Base-by-base conservation (phyloP, 306 rosid species). In the Coriaria nepalensis region DNA sequence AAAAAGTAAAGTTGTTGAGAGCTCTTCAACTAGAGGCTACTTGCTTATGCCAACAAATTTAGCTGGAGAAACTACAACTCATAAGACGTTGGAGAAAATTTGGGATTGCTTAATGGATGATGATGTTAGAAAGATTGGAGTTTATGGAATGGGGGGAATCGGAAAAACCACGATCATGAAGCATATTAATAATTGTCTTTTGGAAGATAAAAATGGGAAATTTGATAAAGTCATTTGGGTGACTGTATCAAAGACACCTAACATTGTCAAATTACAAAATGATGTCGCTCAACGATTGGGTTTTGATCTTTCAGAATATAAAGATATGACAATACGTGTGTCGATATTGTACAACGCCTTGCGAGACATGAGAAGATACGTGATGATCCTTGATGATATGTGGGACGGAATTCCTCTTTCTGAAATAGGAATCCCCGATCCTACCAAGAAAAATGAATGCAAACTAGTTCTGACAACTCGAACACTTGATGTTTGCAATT, bases 141-240 rank as follows among this genome's bases (percentile, higher is more conserved):
- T 61, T 6, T 44, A 32, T 13, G 52, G 66, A 5, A 66, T 59
- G 61, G 53, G 63, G 5, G 71, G 71, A 6, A 37, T 48, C 0
- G 66, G 71, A 4, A 66, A 66, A 37, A 63, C 62, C 0, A 63
- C 68, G 7, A 13, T 38, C 8, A 49, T 63, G 50, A 36, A 52
- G 32, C 45, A 55, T 33, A 41, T 63, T 12, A 37, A 40, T 45
- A 43, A 55, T 35, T 9, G 7, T 5, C 36, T 48, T 10, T 7
- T 37, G 15, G 10, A 2, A 13, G 6, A 5, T 9, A 41, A 13
- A 35, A 39, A 14, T 2, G 10, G 11, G 13, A 34, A 35, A 13
- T 56, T 56, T 33, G 61, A 56, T 5, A 1, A 20, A 20, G 29
- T 20, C 3, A 20, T 20, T 20, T 20, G 29, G 29, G 29, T 20